Evolutionary conservation across 371 early-diverging fungal species (phyloP).

Genomic region (Lichtheimia hyalospora): DNA sequence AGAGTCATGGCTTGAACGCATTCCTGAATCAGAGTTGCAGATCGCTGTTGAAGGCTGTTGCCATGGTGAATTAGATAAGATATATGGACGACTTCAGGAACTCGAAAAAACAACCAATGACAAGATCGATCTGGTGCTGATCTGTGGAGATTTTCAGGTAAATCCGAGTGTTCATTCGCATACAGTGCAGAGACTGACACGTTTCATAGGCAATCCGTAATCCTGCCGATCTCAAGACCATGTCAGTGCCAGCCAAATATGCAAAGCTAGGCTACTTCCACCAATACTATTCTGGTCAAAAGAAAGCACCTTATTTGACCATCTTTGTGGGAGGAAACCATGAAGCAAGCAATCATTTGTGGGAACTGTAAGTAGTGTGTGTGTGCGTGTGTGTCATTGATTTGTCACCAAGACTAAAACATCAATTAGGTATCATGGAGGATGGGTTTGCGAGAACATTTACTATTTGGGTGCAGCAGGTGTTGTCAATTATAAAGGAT

Average conservation of each 20-base stretch:
- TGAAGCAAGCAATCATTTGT: constrained; percentile 90
- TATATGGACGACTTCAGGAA: constrained; percentile 71
- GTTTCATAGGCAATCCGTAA: constrained; percentile 79
- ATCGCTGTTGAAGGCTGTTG: constrained; percentile 94
- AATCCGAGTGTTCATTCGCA: neutral
- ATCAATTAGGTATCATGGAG: constrained; percentile 77
- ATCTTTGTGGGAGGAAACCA: constrained; percentile 98
- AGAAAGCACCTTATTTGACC: constrained; percentile 81
- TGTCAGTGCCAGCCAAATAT: constrained; percentile 87
- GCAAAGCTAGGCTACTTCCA: constrained; percentile 81
- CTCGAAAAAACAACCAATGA: constrained; percentile 54
- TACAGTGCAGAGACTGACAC: neutral
- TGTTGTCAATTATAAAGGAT: constrained; percentile 81
- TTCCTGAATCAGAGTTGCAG: constrained; percentile 18
- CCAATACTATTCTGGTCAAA: constrained; percentile 89
- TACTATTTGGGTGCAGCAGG: constrained; percentile 90
- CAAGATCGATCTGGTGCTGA: constrained; percentile 86
- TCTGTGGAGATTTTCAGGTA: constrained; percentile 98
- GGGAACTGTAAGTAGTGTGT: constrained; percentile 75
- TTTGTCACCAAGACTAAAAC: neutral
- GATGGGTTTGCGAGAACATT: constrained; percentile 95
- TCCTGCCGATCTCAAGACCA: constrained; percentile 70
- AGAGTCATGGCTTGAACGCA: too few species aligned
- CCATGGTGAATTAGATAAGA: constrained; percentile 90
- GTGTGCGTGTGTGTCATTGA: too few species aligned